Base-by-base conservation (phyloP, 2,329 filamentous ascomycete genomes). In the Epichloe sp. region DNA sequence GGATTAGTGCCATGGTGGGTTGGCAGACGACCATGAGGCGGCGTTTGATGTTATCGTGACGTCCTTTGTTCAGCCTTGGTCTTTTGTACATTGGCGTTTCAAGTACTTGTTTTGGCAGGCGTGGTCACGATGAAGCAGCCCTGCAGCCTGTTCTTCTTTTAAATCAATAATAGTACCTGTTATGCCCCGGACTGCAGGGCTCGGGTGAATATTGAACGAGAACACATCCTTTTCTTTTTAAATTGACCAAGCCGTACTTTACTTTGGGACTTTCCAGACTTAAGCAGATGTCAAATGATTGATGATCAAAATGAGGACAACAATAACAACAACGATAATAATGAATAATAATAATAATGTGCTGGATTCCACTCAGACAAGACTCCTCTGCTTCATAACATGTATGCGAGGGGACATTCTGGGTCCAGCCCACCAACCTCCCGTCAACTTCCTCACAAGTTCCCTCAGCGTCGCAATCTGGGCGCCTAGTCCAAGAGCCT, bases 341-440 rank as follows among this genome's bases (percentile, higher is more conserved):
- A 23, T 23, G n/a, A 7, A 23, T 23, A 6, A 7, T 23, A 26
- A 26, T 7, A 26, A 26, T 0, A 7, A 26, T 8, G 23, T 26
- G 14, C 21, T 44, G 7, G 42, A 19, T 12, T 50, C 23, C 38
- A 41, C 17, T 26, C 31, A 37, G 5, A 45, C 47, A 21, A 52
- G 31, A 26, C n/a, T 35, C 45, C 44, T 52, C 37, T 63, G 62
- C 55, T 65, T 72, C 61, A 81, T 59, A 17, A 82, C 70, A 56
- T 72, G 65, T 43, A 82, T 72, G 48, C 70, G 67, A 5, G 78
- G 77, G 55, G 71, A 70, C 77, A 83, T 81, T 56, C 72, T 71
- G 23, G 80, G 80, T 0, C 81, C 82, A 56, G 79, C 56, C 80
- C 81, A 85, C 77, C 79, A 83, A 0, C 82, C 81, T 2, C 79